These are phyloP conservation scores for Chaetothyriales sp. DNA, from an alignment of 2,329 filamentous ascomycete genomes.

Conservation along the genomic window DNA sequence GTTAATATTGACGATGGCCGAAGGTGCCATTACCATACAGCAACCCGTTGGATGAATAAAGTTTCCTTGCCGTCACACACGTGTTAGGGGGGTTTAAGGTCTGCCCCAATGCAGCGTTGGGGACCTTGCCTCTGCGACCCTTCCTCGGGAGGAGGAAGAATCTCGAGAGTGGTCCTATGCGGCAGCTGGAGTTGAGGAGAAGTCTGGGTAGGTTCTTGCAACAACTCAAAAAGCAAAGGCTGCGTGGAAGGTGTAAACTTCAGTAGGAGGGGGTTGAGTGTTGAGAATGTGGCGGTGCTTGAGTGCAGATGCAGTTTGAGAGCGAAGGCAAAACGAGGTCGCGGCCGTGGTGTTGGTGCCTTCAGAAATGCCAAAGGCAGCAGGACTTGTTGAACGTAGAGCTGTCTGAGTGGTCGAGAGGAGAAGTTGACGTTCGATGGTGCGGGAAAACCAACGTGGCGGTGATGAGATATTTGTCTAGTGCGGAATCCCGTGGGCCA, in stretches of 20 bases:
- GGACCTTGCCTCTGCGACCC: slow-evolving; percentile 98
- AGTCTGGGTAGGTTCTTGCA: slow-evolving; percentile 26
- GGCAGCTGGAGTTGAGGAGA: slow-evolving; percentile 74
- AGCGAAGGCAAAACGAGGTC: slow-evolving; percentile 17
- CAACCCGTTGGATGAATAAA: slow-evolving; percentile 20
- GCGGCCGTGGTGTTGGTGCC: slow-evolving; percentile 16
- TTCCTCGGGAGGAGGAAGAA: slow-evolving; percentile 99
- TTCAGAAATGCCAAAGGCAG: slow-evolving; percentile 17
- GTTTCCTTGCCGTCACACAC: slow-evolving; percentile 12
- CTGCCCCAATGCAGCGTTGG: slow-evolving; percentile 67
- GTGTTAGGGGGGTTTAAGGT: slow-evolving; percentile 91
- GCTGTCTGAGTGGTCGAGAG: not conserved
- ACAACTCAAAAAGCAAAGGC: slow-evolving; percentile 13
- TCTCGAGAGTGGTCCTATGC: slow-evolving; percentile 96
- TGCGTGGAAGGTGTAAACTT: slow-evolving; percentile 15
- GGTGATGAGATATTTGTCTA: not conserved
- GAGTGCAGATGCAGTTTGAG: slow-evolving; percentile 32
- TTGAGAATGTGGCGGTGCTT: slow-evolving; percentile 34
- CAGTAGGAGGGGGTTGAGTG: slow-evolving; percentile 34
- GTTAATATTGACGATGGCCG: slow-evolving; percentile 38
- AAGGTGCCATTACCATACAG: slow-evolving; percentile 58
- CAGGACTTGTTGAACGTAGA: not conserved
- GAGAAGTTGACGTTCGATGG: not conserved
- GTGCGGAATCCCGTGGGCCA: not conserved
- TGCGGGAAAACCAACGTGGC: not conserved